These are phyloP conservation scores for Radiomyces spectabilis DNA, from an alignment of 192 early-diverging fungal genomes.

Conservation along the genomic window DNA sequence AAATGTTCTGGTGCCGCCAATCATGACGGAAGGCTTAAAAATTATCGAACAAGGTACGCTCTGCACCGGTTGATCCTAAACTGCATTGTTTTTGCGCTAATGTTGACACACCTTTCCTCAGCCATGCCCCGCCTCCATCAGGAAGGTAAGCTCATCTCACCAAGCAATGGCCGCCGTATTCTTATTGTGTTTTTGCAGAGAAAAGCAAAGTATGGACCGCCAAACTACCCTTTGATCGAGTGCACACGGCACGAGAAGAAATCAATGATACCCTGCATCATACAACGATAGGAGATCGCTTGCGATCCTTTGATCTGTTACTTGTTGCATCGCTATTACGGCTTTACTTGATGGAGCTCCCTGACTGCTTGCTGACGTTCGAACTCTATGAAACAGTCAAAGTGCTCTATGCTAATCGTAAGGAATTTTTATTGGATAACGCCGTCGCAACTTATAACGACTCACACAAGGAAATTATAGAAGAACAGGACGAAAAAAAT, in stretches of 20 bases:
- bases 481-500: slow-evolving; percentile 19
- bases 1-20: slow-evolving; percentile 47
- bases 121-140: slow-evolving; percentile 2
- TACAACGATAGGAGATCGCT: slow-evolving; percentile 46
- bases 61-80: too few species aligned
- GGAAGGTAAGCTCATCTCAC: too few species aligned
- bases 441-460: background rate
- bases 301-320: slow-evolving; percentile 51
- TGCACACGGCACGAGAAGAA: slow-evolving; percentile 55
- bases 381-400: slow-evolving; percentile 67
- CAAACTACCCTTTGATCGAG: slow-evolving; percentile 40
- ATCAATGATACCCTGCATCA: slow-evolving; percentile 46
- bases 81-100: background rate
- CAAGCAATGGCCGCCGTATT: background rate
- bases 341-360: slow-evolving; percentile 67
- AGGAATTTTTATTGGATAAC: background rate
- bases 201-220: slow-evolving; percentile 54
- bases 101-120: background rate
- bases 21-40: slow-evolving; percentile 56
- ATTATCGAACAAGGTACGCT: slow-evolving; percentile 45
- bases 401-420: slow-evolving; percentile 55
- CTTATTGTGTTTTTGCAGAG: slow-evolving; percentile 26
- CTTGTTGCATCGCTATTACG: slow-evolving; percentile 53
- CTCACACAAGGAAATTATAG: background rate
- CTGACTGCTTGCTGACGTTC: slow-evolving; percentile 59